Evolutionary conservation across 2,329 filamentous ascomycete genomes (phyloP).

Genomic region (Corynespora cassiicola): DNA sequence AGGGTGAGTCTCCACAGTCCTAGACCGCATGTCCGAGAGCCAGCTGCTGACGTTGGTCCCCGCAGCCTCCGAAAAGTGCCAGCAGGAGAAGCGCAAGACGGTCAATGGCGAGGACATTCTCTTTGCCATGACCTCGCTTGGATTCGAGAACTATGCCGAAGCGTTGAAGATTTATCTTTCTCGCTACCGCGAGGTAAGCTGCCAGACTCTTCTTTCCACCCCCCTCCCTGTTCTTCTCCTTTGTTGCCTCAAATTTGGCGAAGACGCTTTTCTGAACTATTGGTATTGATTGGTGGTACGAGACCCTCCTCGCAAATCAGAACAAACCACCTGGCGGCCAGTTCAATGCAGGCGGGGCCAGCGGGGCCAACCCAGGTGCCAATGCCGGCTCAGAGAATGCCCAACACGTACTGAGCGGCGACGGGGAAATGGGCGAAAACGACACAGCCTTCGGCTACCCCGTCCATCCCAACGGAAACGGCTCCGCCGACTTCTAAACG

Average conservation of each 20-base stretch:
- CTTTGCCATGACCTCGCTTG: constrained; percentile 98
- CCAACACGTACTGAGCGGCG: constrained; percentile 51
- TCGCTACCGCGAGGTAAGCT: constrained; percentile 94
- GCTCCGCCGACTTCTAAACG: constrained; percentile 45
- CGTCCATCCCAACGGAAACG: constrained; percentile 51
- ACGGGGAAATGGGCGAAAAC: constrained; percentile 52
- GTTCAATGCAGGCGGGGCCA: constrained; percentile 41
- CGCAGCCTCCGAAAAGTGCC: constrained; percentile 95
- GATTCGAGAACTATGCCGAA: constrained; percentile 98
- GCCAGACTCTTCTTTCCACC: constrained; percentile 33
- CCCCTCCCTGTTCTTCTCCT: constrained; percentile 36
- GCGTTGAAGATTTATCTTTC: constrained; percentile 97
- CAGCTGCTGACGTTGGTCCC: constrained; percentile 19
- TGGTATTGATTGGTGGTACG: constrained; percentile 60
- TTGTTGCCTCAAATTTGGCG: constrained; percentile 46
- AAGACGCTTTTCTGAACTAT: constrained; percentile 56
- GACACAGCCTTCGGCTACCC: constrained; percentile 50
- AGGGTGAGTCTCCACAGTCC: constrained; percentile 77
- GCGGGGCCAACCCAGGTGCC: constrained; percentile 40
- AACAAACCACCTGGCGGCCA: constrained; percentile 60
- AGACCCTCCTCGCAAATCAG: constrained; percentile 81
- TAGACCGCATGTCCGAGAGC: not conserved
- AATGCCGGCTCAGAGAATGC: constrained; percentile 42
- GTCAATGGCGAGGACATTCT: constrained; percentile 99
- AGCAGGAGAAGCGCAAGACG: constrained; percentile 98